Evolutionary conservation across 2,329 filamentous ascomycete genomes (phyloP).

Genomic region (Raffaelea arxii): DNA sequence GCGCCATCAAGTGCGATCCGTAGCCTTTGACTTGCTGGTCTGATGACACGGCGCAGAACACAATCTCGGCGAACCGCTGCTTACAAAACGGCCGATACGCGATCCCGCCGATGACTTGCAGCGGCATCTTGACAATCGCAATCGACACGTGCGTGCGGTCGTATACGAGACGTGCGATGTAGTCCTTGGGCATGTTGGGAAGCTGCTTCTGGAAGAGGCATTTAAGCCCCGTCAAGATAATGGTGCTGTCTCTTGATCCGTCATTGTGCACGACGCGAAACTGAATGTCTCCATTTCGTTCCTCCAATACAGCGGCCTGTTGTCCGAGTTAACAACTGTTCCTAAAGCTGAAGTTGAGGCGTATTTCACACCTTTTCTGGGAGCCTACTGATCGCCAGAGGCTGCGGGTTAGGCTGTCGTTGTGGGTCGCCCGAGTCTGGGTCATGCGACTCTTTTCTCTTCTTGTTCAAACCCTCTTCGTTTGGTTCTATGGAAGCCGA

Average conservation of each 20-base stretch:
- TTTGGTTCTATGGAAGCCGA: too few species aligned
- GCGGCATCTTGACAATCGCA: constrained; percentile 91
- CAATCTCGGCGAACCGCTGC: constrained; percentile 91
- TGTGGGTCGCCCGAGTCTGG: too few species aligned
- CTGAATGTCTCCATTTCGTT: constrained; percentile 88
- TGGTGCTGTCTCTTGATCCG: constrained; percentile 73
- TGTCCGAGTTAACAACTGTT: too few species aligned
- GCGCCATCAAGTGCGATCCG: constrained; percentile 94
- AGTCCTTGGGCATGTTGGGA: constrained; percentile 98
- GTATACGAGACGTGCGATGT: constrained; percentile 94
- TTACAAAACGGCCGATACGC: constrained; percentile 92
- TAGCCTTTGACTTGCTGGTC: constrained; percentile 99
- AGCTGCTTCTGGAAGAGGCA: constrained; percentile 98
- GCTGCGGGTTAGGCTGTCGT: too few species aligned
- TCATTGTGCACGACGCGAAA: constrained; percentile 99
- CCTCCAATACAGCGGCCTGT: constrained; percentile 83
- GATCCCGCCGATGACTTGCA: constrained; percentile 94
- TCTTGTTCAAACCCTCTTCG: too few species aligned
- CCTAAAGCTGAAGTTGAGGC: too few species aligned
- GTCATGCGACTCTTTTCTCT: too few species aligned
- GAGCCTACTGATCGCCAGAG: too few species aligned
- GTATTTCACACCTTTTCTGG: too few species aligned
- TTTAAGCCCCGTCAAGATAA: constrained; percentile 91
- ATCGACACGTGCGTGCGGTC: constrained; percentile 94
- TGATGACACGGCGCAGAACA: constrained; percentile 94